Conservation (phyloP, 192 early-diverging fungal species). For the Coemansia sp. region DNA sequence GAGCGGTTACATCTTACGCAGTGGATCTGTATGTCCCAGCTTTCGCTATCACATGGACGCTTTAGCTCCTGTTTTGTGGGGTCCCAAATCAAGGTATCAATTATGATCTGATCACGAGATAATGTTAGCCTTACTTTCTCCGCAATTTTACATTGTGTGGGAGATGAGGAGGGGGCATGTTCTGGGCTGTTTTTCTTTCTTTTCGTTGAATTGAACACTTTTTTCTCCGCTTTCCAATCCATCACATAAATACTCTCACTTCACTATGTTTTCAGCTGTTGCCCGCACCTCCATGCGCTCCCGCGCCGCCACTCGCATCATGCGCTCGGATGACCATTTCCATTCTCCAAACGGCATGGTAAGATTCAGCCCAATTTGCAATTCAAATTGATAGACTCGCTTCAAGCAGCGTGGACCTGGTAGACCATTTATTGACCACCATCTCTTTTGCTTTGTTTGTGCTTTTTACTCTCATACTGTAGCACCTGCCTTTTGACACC, state of each 20-base stretch:
- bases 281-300: constrained; percentile 55
- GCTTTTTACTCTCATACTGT: constrained; percentile 16
- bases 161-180: too few species aligned
- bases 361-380: constrained; percentile 6
- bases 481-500: constrained; percentile 52
- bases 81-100: too few species aligned
- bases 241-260: not conserved
- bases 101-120: too few species aligned
- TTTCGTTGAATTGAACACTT: constrained; percentile 1
- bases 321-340: constrained; percentile 41
- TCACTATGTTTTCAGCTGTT: constrained; percentile 43
- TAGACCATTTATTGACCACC: too few species aligned
- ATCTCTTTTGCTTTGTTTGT: too few species aligned
- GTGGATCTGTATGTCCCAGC: too few species aligned
- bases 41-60: too few species aligned
- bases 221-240: constrained; percentile 19
- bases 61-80: too few species aligned
- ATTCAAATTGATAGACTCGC: not conserved
- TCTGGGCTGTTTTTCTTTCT: not conserved
- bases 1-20: too few species aligned
- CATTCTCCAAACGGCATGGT: constrained; percentile 53
- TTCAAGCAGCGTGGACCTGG: too few species aligned
- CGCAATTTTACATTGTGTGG: too few species aligned
- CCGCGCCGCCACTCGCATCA: constrained; percentile 31
- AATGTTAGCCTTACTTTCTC: too few species aligned